A percentile compares a stretch with the other conserved stretches of the same genome.
phyloP scores from a whole-genome alignment of 2,329 filamentous ascomycete species.

The Fusarium nematophilum region DNA sequence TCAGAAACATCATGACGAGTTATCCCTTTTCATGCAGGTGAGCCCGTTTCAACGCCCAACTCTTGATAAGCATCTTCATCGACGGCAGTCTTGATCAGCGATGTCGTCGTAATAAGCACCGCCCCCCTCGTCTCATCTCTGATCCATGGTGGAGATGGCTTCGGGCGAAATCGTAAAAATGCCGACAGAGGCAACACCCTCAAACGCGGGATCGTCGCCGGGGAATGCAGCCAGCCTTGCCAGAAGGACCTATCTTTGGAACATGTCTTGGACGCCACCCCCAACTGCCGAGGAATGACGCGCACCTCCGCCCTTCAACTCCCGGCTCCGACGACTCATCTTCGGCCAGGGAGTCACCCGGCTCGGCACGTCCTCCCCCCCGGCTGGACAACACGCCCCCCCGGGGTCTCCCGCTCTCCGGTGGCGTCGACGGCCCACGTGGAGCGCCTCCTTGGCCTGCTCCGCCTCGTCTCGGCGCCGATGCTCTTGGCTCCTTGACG shows the following conservation, averaged over 20 bases:
- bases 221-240: background rate
- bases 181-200: background rate
- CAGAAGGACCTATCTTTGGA: background rate
- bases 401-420: background rate
- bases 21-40: background rate
- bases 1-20: slow-evolving; percentile 4
- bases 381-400: no score
- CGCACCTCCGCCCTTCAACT: background rate
- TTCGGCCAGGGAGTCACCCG: slow-evolving; percentile 23
- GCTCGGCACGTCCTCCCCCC: slow-evolving; percentile 25
- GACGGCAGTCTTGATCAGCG: background rate
- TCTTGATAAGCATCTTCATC: background rate
- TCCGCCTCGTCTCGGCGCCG: slow-evolving; percentile 8
- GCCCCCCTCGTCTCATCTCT: background rate
- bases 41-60: background rate
- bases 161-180: background rate
- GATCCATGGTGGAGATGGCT: no score
- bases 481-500: slow-evolving; percentile 2
- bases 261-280: background rate
- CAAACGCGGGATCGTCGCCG: background rate
- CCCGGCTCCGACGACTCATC: background rate
- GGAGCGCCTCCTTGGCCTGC: slow-evolving; percentile 1
- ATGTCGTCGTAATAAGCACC: slow-evolving; percentile 7
- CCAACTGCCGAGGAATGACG: slow-evolving; percentile 2
- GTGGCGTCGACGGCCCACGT: slow-evolving; percentile 1